Evolutionary conservation across 805 yeast species (phyloP).

Genomic region (Myxozyma vanderwaltii): DNA sequence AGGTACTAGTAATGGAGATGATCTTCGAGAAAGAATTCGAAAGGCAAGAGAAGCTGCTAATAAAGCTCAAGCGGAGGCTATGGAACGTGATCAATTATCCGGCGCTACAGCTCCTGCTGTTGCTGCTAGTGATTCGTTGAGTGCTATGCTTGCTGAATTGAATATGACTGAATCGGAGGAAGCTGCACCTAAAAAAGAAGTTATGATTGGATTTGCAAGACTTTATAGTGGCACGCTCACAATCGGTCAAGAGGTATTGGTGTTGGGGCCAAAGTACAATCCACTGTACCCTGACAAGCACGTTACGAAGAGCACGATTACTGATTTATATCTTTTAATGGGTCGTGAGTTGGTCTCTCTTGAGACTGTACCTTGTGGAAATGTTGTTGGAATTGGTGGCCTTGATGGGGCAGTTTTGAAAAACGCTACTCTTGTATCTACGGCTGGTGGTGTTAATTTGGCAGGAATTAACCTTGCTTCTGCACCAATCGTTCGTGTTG

Average conservation of each 20-base stretch:
- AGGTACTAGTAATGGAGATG: constrained; percentile 44
- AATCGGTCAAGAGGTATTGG: constrained; percentile 72
- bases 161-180: constrained; percentile 19
- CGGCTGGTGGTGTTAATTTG: constrained; percentile 65
- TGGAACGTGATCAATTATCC: constrained; percentile 30
- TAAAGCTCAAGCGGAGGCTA: constrained; percentile 49
- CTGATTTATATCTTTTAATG: constrained; percentile 80
- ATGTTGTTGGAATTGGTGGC: constrained; percentile 92
- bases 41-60: constrained; percentile 67
- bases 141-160: constrained; percentile 31
- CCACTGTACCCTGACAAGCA: constrained; percentile 63
- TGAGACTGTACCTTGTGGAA: constrained; percentile 87
- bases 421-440: constrained; percentile 76
- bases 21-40: constrained; percentile 62
- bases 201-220: constrained; percentile 83
- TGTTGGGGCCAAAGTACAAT: constrained; percentile 85
- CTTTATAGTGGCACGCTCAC: constrained; percentile 80
- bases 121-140: constrained; percentile 34
- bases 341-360: constrained; percentile 84
- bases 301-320: constrained; percentile 58
- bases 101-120: constrained; percentile 37
- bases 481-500: constrained; percentile 92
- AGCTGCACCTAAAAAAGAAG: constrained; percentile 51
- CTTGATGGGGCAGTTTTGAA: constrained; percentile 79
- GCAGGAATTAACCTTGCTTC: constrained; percentile 69